Evolutionary conservation across 2,329 filamentous ascomycete species (phyloP).

Genomic region (Pyrenochaeta sp.): DNA sequence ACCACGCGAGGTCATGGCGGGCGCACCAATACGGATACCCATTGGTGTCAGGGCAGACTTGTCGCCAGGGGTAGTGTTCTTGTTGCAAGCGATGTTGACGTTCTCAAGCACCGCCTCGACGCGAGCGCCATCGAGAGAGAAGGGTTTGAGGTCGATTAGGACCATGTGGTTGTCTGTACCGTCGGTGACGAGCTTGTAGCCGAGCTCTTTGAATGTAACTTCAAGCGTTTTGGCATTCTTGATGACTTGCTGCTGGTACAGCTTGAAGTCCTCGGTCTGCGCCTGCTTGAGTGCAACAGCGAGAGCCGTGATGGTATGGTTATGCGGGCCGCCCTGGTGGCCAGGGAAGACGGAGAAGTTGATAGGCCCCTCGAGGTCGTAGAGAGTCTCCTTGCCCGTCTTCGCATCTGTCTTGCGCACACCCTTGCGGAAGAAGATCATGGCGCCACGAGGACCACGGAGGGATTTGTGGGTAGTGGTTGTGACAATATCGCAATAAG

Average conservation of each 20-base stretch:
- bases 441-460: conserved; percentile 90
- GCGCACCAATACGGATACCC: conserved; percentile 91
- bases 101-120: conserved; percentile 91
- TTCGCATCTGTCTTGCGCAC: conserved; percentile 84
- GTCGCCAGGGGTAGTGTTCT: conserved; percentile 98
- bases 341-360: conserved; percentile 97
- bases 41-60: conserved; percentile 92
- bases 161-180: conserved; percentile 98
- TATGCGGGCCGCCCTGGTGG: conserved; percentile 97
- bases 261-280: conserved; percentile 85
- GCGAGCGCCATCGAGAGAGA: conserved; percentile 85
- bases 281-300: conserved; percentile 95
- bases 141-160: conserved; percentile 87
- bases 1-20: conserved; percentile 97
- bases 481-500: conserved; percentile 91
- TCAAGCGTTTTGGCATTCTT: conserved; percentile 91
- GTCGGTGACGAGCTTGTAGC: conserved; percentile 89
- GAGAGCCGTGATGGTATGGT: conserved; percentile 97
- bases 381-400: conserved; percentile 84
- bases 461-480: conserved; percentile 98
- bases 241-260: conserved; percentile 90
- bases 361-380: conserved; percentile 92
- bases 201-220: conserved; percentile 69
- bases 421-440: conserved; percentile 98
- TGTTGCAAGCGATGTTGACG: conserved; percentile 96